phyloP scores from a whole-genome alignment of 495 filamentous ascomycete species.

The Xylaria palmicola region DNA sequence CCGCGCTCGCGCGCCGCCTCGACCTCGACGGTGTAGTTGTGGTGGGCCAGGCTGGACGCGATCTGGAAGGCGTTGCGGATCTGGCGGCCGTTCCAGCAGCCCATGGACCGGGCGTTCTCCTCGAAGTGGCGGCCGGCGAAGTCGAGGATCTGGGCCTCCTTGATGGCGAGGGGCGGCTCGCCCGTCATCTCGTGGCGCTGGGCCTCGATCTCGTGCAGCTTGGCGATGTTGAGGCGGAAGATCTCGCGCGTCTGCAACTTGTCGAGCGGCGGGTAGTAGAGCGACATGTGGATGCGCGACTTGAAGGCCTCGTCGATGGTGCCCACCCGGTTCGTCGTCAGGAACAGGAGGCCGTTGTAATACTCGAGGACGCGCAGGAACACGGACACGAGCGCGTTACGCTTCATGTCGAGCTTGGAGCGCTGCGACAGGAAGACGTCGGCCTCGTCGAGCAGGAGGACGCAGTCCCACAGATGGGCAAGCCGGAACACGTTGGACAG shows the following conservation, averaged over 20 bases:
- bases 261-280: constrained; percentile 61
- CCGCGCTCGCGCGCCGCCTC: constrained; percentile 39
- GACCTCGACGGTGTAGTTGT: constrained; percentile 48
- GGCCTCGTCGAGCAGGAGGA: constrained; percentile 55
- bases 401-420: constrained; percentile 41
- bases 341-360: constrained; percentile 51
- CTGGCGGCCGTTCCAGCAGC: constrained; percentile 54
- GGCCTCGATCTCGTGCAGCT: constrained; percentile 35
- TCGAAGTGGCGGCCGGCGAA: constrained; percentile 64
- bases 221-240: constrained; percentile 74
- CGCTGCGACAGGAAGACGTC: constrained; percentile 53
- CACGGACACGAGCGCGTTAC: constrained; percentile 53
- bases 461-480: constrained; percentile 53
- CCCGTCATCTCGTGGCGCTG: constrained; percentile 24
- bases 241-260: constrained; percentile 71
- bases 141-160: constrained; percentile 44
- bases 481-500: constrained; percentile 53
- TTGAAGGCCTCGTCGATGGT: constrained; percentile 52
- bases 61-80: constrained; percentile 60
- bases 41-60: constrained; percentile 70
- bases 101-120: constrained; percentile 8
- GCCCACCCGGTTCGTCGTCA: constrained; percentile 53
- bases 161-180: constrained; percentile 27
- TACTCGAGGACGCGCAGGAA: constrained; percentile 55
- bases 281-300: constrained; percentile 47